Base-by-base conservation (phyloP, 2,329 filamentous ascomycete species). In the Cytospora piceae region DNA sequence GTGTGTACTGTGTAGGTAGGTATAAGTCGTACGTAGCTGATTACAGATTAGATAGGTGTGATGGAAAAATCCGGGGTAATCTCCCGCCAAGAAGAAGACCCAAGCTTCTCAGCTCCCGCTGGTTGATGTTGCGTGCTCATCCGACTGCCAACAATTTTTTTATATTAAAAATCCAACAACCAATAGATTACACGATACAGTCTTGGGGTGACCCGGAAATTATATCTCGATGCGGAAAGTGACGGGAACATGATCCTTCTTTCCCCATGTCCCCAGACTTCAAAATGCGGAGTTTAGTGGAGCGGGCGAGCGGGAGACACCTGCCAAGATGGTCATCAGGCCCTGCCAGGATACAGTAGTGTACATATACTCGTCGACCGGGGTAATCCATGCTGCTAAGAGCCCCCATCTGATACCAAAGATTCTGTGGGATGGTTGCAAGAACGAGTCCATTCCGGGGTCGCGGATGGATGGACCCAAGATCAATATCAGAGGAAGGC, bases 121-220 rank as follows among this genome's bases (percentile, higher is more conserved):
- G 20, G 8, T 20, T 22, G n/a, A 11, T 15, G 34, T 37, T 37
- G 34, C 34, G n/a, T n/a, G 42, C 42, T 46, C 42, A 46, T n/a
- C 42, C n/a, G 42, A 46, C 42, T 46, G 42, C 42, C 42, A 46
- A 46, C n/a, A n/a, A n/a, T n/a, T n/a, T n/a, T n/a, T n/a, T n/a
- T n/a, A n/a, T 29, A 29, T 3, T 3, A 4, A 22, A 17, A n/a
- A 7, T 6, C 11, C 15, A 20, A 17, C 15, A 42, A 20, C 39
- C 39, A 42, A 42, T 42, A 42, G 39, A 3, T 11, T 20, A n/a
- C 17, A n/a, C 6, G n/a, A 17, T 42, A n/a, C n/a, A 22, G 7
- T 46, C 8, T 20, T n/a, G n/a, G n/a, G 4, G 22, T 24, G 46
- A 49, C 46, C 46, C 46, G 46, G 46, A 22, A 4, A 24, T 49